Percentiles rank a stretch among this genome's conserved stretches.
Evolutionary conservation across 2,329 filamentous ascomycete genomes (phyloP).

Genomic region (Clonostachys chloroleuca): DNA sequence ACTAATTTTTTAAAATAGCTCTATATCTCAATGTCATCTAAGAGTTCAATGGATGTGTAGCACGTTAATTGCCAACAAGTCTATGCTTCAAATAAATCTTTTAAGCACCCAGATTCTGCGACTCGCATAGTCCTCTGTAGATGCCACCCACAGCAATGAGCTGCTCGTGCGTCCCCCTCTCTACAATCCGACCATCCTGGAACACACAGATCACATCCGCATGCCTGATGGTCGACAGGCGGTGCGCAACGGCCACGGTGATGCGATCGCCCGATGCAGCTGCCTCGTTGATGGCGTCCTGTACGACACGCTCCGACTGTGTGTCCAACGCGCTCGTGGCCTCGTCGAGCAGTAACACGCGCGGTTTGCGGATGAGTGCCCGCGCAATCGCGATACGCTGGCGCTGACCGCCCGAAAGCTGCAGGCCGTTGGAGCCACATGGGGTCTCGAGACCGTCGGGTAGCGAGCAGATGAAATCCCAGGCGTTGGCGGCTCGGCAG

Average conservation of each 20-base stretch:
- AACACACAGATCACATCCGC: constrained; percentile 97
- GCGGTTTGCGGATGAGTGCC: constrained; percentile 88
- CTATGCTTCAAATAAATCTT: no score
- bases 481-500: constrained; percentile 88
- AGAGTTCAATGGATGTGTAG: no score
- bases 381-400: constrained; percentile 92
- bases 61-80: no score
- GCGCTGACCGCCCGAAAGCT: constrained; percentile 89
- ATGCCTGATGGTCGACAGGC: constrained; percentile 88
- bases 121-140: constrained; percentile 74
- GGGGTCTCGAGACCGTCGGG: constrained; percentile 83
- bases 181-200: constrained; percentile 77
- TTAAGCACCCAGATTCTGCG: constrained; percentile 61
- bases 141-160: constrained; percentile 68
- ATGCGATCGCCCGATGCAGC: constrained; percentile 69
- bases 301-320: constrained; percentile 79
- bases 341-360: constrained; percentile 51
- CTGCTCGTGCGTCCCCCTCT: constrained; percentile 84
- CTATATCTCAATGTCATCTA: no score
- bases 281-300: constrained; percentile 76
- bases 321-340: constrained; percentile 25
- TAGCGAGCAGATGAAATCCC: constrained; percentile 83
- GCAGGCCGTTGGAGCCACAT: constrained; percentile 80
- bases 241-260: constrained; percentile 90
- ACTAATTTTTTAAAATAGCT: no score